A percentile compares a stretch with the other conserved stretches of the same genome.
Evolutionary conservation across 2,329 filamentous ascomycete species (phyloP).

Genomic region (Aspergillus ibericus): DNA sequence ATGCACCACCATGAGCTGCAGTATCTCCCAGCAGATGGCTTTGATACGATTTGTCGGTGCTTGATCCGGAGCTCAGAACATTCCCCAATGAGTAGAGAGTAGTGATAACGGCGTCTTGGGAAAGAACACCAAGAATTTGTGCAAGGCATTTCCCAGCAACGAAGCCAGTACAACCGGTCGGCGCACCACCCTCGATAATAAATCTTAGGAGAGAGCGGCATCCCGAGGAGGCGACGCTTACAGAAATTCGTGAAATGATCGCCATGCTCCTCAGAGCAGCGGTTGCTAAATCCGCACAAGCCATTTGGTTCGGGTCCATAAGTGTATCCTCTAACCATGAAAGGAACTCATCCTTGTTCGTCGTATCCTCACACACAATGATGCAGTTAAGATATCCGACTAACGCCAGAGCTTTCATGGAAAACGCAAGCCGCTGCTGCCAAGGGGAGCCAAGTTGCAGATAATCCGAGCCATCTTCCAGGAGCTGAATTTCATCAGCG

Average conservation of each 20-base stretch:
- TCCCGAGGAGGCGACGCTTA: slow-evolving; percentile 70
- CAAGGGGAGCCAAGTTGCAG: slow-evolving; percentile 79
- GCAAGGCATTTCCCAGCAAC: slow-evolving; percentile 84
- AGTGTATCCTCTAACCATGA: slow-evolving; percentile 83
- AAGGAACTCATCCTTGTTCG: slow-evolving; percentile 76
- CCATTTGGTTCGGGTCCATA: slow-evolving; percentile 77
- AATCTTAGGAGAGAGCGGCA: slow-evolving; percentile 80
- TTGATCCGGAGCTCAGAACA: slow-evolving; percentile 73
- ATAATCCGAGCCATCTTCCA: slow-evolving; percentile 90
- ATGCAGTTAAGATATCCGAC: slow-evolving; percentile 84
- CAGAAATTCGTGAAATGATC: slow-evolving; percentile 73
- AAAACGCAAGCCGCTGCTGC: slow-evolving; percentile 82
- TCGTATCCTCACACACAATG: slow-evolving; percentile 75
- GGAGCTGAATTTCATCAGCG: slow-evolving; percentile 76
- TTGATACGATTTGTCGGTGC: slow-evolving; percentile 48
- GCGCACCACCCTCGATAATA: slow-evolving; percentile 74
- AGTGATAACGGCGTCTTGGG: slow-evolving; percentile 90
- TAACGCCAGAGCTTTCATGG: slow-evolving; percentile 79
- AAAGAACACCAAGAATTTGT: slow-evolving; percentile 75
- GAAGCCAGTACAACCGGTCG: slow-evolving; percentile 66
- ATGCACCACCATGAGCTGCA: slow-evolving; percentile 53
- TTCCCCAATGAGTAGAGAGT: slow-evolving; percentile 97
- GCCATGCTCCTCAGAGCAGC: slow-evolving; percentile 80
- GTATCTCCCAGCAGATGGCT: slow-evolving; percentile 29
- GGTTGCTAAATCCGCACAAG: slow-evolving; percentile 72